phyloP scores from a whole-genome alignment of 2,329 filamentous ascomycete species.

The Talaromyces sp. region DNA sequence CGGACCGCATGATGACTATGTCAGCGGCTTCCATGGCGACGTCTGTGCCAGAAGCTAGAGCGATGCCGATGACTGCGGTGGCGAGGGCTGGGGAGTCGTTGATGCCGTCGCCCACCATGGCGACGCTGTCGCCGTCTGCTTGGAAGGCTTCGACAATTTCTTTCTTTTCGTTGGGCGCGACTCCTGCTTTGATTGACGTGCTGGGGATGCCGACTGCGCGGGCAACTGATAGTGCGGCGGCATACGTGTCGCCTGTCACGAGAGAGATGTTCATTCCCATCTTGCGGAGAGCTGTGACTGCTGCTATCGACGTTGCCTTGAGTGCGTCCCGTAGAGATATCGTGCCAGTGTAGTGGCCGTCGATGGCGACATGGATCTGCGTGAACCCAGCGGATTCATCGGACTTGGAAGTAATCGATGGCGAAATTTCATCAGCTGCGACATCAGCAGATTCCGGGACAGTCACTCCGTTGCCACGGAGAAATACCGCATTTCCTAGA shows the following conservation, averaged over 20 bases:
- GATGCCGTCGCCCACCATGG: conserved; percentile 98
- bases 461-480: conserved; percentile 62
- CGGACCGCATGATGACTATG: conserved; percentile 89
- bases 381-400: conserved; percentile 64
- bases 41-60: conserved; percentile 86
- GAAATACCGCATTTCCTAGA: conserved; percentile 74
- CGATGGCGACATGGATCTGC: conserved; percentile 85
- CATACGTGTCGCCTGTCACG: conserved; percentile 85
- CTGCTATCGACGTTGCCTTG: conserved; percentile 77
- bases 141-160: conserved; percentile 75
- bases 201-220: conserved; percentile 71
- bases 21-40: conserved; percentile 97
- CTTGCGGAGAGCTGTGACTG: conserved; percentile 72
- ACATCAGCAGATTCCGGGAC: conserved; percentile 37
- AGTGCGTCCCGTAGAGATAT: conserved; percentile 84
- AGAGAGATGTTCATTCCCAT: conserved; percentile 87
- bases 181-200: conserved; percentile 75
- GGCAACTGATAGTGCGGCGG: conserved; percentile 80
- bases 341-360: conserved; percentile 72
- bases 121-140: conserved; percentile 67
- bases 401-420: conserved; percentile 28
- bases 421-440: conserved; percentile 17
- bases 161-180: conserved; percentile 87
- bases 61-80: conserved; percentile 87
- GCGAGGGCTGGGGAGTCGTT: conserved; percentile 95